Evolutionary conservation across 768 basidiomycete species (phyloP).

Genomic region (Russula sp.): DNA sequence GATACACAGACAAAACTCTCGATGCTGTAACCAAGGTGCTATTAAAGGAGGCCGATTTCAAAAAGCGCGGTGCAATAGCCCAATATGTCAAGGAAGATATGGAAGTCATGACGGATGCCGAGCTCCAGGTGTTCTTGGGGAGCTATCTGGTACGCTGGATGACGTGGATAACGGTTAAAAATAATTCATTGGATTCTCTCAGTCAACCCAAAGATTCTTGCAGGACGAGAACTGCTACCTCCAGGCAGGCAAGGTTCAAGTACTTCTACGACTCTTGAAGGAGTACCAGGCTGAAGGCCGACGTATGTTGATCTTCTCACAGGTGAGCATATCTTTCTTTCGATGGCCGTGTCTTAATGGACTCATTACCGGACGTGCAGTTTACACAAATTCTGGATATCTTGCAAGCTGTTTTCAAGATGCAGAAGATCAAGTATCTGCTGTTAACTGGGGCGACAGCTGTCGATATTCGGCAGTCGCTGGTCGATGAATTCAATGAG

Average conservation of each 20-base stretch:
- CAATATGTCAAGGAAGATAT: constrained; percentile 94
- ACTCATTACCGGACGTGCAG: constrained; percentile 32
- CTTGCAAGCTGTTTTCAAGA: constrained; percentile 71
- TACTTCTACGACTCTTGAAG: constrained; percentile 62
- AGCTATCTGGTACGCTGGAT: constrained; percentile 66
- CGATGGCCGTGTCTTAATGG: not conserved
- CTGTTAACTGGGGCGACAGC: constrained; percentile 89
- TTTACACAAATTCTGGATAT: constrained; percentile 97
- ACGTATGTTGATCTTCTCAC: constrained; percentile 90
- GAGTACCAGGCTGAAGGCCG: constrained; percentile 60
- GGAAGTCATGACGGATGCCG: constrained; percentile 97
- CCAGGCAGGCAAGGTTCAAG: constrained; percentile 81
- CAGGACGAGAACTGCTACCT: constrained; percentile 70
- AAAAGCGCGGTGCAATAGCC: constrained; percentile 69
- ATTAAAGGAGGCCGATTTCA: constrained; percentile 89
- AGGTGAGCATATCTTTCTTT: constrained; percentile 41
- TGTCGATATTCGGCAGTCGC: constrained; percentile 85
- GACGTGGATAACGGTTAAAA: not conserved
- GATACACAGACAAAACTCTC: constrained; percentile 72
- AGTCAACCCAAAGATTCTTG: constrained; percentile 70
- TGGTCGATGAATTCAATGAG: constrained; percentile 94
- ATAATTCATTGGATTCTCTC: not conserved
- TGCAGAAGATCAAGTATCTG: constrained; percentile 65
- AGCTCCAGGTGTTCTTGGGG: constrained; percentile 79
- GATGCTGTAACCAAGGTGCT: constrained; percentile 71